Conservation (phyloP, 2,329 filamentous ascomycete species). For the Aureobasidium musti region DNA sequence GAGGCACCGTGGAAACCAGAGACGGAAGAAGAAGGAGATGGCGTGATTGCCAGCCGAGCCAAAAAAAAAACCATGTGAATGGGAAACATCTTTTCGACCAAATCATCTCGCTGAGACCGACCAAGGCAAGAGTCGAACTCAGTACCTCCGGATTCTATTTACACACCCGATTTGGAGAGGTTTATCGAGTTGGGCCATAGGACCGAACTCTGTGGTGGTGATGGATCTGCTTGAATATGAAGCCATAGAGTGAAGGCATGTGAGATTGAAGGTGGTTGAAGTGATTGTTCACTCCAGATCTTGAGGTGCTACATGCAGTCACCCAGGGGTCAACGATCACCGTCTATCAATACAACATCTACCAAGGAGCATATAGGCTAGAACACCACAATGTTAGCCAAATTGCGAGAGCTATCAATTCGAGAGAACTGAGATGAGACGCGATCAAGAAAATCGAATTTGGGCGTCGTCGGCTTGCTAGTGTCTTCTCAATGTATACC, state of each 20-base stretch:
- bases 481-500: no score
- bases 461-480: no score
- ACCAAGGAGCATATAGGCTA: no score
- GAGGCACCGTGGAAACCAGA: background rate
- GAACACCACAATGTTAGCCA: no score
- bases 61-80: background rate
- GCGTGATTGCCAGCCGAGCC: background rate
- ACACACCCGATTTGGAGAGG: no score
- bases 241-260: no score
- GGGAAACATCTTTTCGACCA: slow-evolving; percentile 8
- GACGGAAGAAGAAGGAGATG: background rate
- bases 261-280: background rate
- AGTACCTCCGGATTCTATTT: background rate
- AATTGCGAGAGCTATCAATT: no score
- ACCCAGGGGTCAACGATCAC: background rate
- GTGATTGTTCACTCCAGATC: background rate
- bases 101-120: no score
- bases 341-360: no score
- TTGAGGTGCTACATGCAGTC: background rate
- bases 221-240: background rate
- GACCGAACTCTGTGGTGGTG: background rate
- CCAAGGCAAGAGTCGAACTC: background rate
- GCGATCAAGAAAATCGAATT: no score
- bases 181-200: background rate
- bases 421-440: no score